A percentile compares a stretch with the other conserved stretches of the same genome.
phyloP scores from a whole-genome alignment of 2,329 filamentous ascomycete genomes.

The Phyllosticta paracitricarpa region DNA sequence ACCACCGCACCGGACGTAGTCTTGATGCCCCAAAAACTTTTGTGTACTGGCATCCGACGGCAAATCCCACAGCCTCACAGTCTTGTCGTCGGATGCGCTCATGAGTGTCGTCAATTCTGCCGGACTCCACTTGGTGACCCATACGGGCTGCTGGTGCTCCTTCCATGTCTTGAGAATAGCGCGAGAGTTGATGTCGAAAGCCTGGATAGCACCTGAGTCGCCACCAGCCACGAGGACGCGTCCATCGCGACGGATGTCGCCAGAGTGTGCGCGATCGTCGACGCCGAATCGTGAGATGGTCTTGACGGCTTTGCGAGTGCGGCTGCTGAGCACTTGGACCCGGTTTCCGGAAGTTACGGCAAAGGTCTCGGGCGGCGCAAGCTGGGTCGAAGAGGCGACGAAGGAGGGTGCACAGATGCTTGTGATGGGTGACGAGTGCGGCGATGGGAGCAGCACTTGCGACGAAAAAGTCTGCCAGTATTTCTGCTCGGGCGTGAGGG shows the following conservation, averaged over 20 bases:
- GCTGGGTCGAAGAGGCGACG: slow-evolving; percentile 28
- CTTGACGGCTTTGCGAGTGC: slow-evolving; percentile 84
- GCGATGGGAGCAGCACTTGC: slow-evolving; percentile 79
- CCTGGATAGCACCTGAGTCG: slow-evolving; percentile 83
- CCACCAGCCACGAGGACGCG: slow-evolving; percentile 85
- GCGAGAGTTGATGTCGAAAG: slow-evolving; percentile 83
- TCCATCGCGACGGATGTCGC: slow-evolving; percentile 80
- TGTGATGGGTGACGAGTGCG: slow-evolving; percentile 80
- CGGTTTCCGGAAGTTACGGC: slow-evolving; percentile 90
- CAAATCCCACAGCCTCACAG: slow-evolving; percentile 89
- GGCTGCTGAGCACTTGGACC: slow-evolving; percentile 86
- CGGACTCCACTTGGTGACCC: slow-evolving; percentile 86
- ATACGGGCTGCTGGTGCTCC: slow-evolving; percentile 87
- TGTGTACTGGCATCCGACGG: slow-evolving; percentile 66
- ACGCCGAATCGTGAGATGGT: slow-evolving; percentile 76
- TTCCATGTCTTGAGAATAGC: slow-evolving; percentile 94
- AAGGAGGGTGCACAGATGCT: slow-evolving; percentile 66
- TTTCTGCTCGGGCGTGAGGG: slow-evolving; percentile 80
- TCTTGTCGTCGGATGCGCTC: slow-evolving; percentile 85
- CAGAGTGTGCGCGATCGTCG: slow-evolving; percentile 79
- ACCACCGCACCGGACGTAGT: slow-evolving; percentile 81
- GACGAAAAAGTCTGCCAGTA: slow-evolving; percentile 97
- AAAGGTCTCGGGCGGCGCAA: slow-evolving; percentile 55
- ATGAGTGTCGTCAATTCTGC: slow-evolving; percentile 76
- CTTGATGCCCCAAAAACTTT: slow-evolving; percentile 75